phyloP scores from a whole-genome alignment of 1,284 basidiomycete species.

The Sanghuangporus sanghuang region DNA sequence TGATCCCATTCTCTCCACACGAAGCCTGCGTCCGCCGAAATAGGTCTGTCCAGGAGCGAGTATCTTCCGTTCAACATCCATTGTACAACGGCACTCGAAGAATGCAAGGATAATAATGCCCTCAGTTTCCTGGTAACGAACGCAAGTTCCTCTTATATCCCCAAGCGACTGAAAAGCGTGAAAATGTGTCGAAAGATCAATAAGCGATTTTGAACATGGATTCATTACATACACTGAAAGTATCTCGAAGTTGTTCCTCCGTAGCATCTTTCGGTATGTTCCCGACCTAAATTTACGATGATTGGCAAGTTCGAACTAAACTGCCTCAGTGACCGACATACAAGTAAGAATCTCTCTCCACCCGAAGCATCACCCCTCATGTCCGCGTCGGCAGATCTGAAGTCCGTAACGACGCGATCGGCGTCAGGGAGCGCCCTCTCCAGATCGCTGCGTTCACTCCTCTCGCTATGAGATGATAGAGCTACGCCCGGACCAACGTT shows the following conservation, averaged over 20 bases:
- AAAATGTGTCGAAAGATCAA: neutral
- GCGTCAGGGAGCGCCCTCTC: neutral
- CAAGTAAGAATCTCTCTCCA: slow-evolving; percentile 5
- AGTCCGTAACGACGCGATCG: neutral
- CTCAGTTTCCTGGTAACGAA: slow-evolving; percentile 41
- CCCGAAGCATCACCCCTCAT: neutral
- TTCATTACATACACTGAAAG: slow-evolving; percentile 14
- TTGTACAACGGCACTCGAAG: slow-evolving; percentile 53
- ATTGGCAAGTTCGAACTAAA: neutral
- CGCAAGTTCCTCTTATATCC: slow-evolving; percentile 38
- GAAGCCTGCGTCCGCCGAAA: slow-evolving; percentile 7
- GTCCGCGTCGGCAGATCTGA: neutral
- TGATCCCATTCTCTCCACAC: slow-evolving; percentile 1
- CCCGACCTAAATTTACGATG: slow-evolving; percentile 6
- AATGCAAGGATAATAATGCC: slow-evolving; percentile 57
- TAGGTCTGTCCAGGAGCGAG: neutral
- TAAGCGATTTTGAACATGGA: neutral
- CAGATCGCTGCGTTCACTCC: slow-evolving; percentile 1
- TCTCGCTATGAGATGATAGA: neutral
- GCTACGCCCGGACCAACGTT: neutral
- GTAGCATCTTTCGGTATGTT: slow-evolving; percentile 16
- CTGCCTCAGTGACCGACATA: neutral
- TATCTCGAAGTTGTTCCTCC: slow-evolving; percentile 11
- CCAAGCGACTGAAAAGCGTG: neutral
- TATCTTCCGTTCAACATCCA: slow-evolving; percentile 31